Evolutionary conservation across 495 filamentous ascomycete genomes (phyloP).

Genomic region (Podospora australis): DNA sequence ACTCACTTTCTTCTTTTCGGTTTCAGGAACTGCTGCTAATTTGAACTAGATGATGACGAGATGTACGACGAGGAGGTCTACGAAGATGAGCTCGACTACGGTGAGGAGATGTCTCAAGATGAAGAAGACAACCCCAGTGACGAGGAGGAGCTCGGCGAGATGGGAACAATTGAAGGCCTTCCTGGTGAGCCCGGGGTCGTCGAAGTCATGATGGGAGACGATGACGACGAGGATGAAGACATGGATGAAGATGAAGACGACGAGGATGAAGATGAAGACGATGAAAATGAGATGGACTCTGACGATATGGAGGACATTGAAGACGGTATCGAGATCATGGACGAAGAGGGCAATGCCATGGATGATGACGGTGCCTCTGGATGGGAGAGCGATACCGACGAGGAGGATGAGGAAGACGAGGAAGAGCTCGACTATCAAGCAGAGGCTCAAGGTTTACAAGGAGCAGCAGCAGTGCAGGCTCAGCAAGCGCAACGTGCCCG

Average conservation of each 20-base stretch:
- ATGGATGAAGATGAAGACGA: conserved; percentile 60
- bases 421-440: conserved; percentile 45
- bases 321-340: conserved; percentile 50
- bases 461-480: conserved; percentile 28
- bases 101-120: conserved; percentile 70
- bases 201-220: conserved; percentile 80
- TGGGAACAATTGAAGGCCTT: conserved; percentile 81
- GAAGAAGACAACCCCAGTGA: conserved; percentile 88
- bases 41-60: conserved; percentile 55
- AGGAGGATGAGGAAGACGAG: conserved; percentile 49
- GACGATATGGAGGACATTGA: conserved; percentile 48
- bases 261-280: conserved; percentile 47
- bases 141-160: conserved; percentile 70
- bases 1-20: background rate
- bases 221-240: conserved; percentile 62
- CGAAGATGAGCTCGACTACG: conserved; percentile 85
- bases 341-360: conserved; percentile 46
- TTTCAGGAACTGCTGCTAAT: conserved; percentile 22
- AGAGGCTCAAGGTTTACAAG: conserved; percentile 38
- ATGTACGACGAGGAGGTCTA: conserved; percentile 76
- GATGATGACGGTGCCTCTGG: conserved; percentile 46
- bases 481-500: background rate
- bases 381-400: conserved; percentile 55
- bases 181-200: conserved; percentile 69
- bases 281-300: conserved; percentile 43